Conservation (phyloP, 2,329 filamentous ascomycete genomes). For the Fusarium goolgardi region DNA sequence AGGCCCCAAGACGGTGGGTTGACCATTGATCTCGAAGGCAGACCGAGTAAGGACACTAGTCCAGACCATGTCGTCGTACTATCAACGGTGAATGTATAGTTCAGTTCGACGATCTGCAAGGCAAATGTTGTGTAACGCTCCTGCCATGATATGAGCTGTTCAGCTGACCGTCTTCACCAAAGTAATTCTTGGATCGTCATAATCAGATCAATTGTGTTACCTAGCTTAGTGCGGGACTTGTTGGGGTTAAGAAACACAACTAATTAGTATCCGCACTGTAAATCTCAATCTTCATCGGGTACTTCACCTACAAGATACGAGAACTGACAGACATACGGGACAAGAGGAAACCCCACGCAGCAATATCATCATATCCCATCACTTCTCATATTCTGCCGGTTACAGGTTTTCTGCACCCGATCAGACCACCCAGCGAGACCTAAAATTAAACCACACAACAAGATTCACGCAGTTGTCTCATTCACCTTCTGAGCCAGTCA, state of each 20-base stretch:
- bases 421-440: not conserved
- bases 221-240: not conserved
- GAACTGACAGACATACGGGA: not conserved
- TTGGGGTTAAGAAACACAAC: not conserved
- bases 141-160: not conserved
- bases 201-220: not conserved
- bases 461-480: not conserved
- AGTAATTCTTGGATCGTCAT: not conserved
- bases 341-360: not conserved
- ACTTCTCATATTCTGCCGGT: not conserved
- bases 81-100: not conserved
- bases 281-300: not conserved
- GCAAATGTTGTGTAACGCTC: not conserved
- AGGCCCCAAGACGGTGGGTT: not conserved
- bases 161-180: not conserved
- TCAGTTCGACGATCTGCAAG: not conserved
- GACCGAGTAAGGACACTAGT: not conserved
- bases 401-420: too few species aligned
- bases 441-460: not conserved
- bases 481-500: too few species aligned
- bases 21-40: not conserved
- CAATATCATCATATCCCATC: not conserved
- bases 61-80: not conserved
- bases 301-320: not conserved
- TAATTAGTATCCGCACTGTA: not conserved